Percentiles rank a stretch among this genome's conserved stretches.
These are phyloP conservation scores for Rhizophagus sp. DNA, from an alignment of 192 early-diverging fungal genomes.

Conservation along the genomic window DNA sequence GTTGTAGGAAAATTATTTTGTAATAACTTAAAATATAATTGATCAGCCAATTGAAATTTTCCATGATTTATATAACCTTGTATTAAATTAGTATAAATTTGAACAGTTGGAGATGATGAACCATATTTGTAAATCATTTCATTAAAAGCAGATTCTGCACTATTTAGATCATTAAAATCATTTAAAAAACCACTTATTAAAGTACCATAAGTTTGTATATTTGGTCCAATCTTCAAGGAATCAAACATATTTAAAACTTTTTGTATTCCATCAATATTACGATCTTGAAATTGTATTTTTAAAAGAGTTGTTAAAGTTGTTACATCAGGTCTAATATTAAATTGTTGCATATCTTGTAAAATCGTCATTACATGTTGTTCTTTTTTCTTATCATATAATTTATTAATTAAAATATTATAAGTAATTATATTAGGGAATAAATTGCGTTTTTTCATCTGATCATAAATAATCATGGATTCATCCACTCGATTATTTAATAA, in stretches of 20 bases:
- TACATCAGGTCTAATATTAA: neutral
- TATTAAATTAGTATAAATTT: slow-evolving; percentile 17
- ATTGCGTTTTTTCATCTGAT: slow-evolving; percentile 1
- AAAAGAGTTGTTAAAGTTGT: slow-evolving; percentile 6
- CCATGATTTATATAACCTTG: neutral
- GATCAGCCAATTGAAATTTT: slow-evolving; percentile 2
- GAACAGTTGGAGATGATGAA: neutral
- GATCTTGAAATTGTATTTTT: neutral
- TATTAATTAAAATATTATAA: slow-evolving; percentile 21
- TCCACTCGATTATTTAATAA: neutral
- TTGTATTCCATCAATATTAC: neutral
- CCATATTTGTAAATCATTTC: slow-evolving; percentile 5
- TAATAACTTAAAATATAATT: slow-evolving; percentile 11
- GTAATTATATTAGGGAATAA: slow-evolving; percentile 14
- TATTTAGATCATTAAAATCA: slow-evolving; percentile 1
- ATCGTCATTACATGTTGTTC: neutral
- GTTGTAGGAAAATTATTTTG: neutral
- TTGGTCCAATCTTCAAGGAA: neutral
- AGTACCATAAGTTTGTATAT: slow-evolving; percentile 5
- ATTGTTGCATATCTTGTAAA: slow-evolving; percentile 18
- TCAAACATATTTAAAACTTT: slow-evolving; percentile 5
- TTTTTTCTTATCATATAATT: slow-evolving; percentile 2
- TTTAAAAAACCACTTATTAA: slow-evolving; percentile 20
- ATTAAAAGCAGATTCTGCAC: slow-evolving; percentile 17
- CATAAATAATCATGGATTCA: slow-evolving; percentile 8